Conservation (phyloP, 306 rosid genomes). For the Dryas octopetala region DNA sequence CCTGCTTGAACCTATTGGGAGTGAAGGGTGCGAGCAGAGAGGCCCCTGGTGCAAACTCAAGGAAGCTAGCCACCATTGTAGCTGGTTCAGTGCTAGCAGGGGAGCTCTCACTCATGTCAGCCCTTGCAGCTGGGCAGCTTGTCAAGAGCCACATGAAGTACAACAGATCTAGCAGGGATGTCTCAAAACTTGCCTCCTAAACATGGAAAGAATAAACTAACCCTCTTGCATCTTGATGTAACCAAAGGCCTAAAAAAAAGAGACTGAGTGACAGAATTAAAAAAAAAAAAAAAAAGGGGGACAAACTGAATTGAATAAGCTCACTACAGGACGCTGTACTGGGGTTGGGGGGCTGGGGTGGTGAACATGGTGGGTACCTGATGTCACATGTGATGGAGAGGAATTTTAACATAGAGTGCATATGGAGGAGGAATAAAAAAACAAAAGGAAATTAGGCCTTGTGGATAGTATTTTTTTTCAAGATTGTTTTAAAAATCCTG, state of each 20-base stretch:
- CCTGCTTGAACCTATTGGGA: conserved; percentile 29
- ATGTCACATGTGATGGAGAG: conserved; percentile 7
- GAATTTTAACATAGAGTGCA: background rate
- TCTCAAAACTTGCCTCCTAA: conserved; percentile 10
- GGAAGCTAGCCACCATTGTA: conserved; percentile 29
- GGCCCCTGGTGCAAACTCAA: conserved; percentile 30
- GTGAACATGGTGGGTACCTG: conserved; percentile 8
- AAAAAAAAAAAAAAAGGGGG: background rate
- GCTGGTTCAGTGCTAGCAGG: conserved; percentile 31
- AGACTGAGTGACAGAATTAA: background rate
- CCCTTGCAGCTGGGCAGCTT: conserved; percentile 31
- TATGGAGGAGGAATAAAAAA: background rate
- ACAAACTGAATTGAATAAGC: background rate
- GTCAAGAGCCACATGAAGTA: conserved; percentile 34
- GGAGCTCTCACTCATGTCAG: conserved; percentile 33
- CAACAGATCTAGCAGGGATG: conserved; percentile 32
- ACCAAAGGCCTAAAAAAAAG: no score
- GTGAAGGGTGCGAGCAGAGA: conserved; percentile 31
- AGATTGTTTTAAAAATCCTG: background rate
- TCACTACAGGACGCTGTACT: background rate
- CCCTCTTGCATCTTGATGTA: background rate
- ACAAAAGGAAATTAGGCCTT: background rate
- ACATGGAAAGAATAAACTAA: background rate
- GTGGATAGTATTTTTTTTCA: background rate
- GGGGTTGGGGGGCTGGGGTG: conserved; percentile 8